A percentile compares a stretch with the other conserved stretches of the same genome.
phyloP scores from a whole-genome alignment of 768 basidiomycete species.

The Tricholoma sp. region DNA sequence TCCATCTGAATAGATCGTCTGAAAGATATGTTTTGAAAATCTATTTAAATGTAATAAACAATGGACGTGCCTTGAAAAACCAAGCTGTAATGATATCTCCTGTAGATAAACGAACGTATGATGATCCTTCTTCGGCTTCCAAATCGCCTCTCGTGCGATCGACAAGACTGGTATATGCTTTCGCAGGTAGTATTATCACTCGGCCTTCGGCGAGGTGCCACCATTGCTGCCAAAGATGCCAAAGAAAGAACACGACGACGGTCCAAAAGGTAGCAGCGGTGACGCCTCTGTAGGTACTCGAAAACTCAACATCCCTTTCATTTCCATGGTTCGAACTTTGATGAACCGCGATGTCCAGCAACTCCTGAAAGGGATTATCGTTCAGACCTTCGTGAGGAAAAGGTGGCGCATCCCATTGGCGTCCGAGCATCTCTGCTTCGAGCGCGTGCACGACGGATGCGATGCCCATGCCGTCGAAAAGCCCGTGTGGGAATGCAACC shows the following conservation, averaged over 20 bases:
- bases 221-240: slow-evolving; percentile 32
- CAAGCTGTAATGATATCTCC: slow-evolving; percentile 39
- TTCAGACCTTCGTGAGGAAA: slow-evolving; percentile 27
- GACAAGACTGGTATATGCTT: slow-evolving; percentile 23
- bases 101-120: slow-evolving; percentile 21
- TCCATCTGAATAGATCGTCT: neutral
- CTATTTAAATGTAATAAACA: slow-evolving; percentile 25
- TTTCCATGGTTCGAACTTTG: too few species aligned
- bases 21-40: neutral
- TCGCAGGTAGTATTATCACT: slow-evolving; percentile 29
- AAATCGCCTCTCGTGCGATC: slow-evolving; percentile 24
- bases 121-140: slow-evolving; percentile 12
- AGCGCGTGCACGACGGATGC: slow-evolving; percentile 32
- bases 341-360: too few species aligned
- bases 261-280: slow-evolving; percentile 24
- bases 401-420: slow-evolving; percentile 32
- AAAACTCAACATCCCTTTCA: neutral
- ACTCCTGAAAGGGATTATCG: slow-evolving; percentile 28
- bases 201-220: slow-evolving; percentile 32
- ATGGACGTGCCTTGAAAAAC: slow-evolving; percentile 30
- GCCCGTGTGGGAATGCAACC: slow-evolving; percentile 35
- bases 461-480: slow-evolving; percentile 39
- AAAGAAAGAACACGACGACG: slow-evolving; percentile 25
- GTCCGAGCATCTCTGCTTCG: slow-evolving; percentile 32
- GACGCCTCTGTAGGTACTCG: slow-evolving; percentile 17